Evolutionary conservation across 805 yeast species (phyloP), one percentile per base, ranked within the genome.

Genomic region (Kodamaea kakaduensis): DNA sequence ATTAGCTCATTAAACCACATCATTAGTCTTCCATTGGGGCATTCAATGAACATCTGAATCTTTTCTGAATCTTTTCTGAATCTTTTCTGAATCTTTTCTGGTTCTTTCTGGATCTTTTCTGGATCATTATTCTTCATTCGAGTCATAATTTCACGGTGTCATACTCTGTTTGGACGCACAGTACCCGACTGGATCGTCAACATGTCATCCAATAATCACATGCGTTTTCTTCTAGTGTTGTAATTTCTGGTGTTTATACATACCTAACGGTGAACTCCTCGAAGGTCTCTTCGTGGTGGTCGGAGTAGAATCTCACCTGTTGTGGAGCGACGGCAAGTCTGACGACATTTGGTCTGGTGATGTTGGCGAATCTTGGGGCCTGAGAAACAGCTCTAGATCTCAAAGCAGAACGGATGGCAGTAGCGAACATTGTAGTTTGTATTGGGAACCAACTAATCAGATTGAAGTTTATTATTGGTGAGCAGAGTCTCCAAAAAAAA

Each of bases 251-350:
- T 22, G 12, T 21, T 24, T 22, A 25, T 40, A 52, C 73, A 45
- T 74, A 78, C 81, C 86, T 75, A 44, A 75, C 74, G 36, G 95
- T 86, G 75, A 87, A 88, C 71, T 89, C 96, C 69, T 88, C 97
- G 49, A 85, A 89, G 36, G 95, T 79, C 71, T 88, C 97, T 61
- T 85, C 95, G 48, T 81, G 85, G 59, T 85, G 94, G 50, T 72
- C 81, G 36, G 95, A 83, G 75, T 84, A 88, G 54, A 71, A 71
- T 78, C 96, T 78, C 32, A 62, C 43, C 41, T 53, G 42, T 38
- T 55, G 54, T 25, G 52, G 39, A 17, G 59, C 35, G 32, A 51
- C 37, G 37, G 49, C 51, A 34, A 45, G 42, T 41, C 51, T 40
- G 32, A 45, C 43, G 36, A 38, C 33, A 32, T 39, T 41, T 20